phyloP scores from a whole-genome alignment of 805 yeast genomes.

The Debaryomyces maramus region DNA sequence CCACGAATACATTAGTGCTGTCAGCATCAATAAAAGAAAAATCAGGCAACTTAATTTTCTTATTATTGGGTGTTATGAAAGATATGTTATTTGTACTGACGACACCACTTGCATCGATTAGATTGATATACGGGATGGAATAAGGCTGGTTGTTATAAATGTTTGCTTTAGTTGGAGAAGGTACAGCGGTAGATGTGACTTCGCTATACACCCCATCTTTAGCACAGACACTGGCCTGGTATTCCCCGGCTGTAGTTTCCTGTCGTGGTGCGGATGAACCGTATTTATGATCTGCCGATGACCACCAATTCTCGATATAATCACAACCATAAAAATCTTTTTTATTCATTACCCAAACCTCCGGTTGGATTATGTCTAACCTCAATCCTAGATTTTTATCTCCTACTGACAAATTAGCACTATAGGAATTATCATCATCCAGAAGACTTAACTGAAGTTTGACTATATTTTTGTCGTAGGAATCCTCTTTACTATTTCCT shows the following conservation, averaged over 20 bases:
- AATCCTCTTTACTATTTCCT: neutral
- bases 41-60: conserved; percentile 14
- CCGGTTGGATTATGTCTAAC: conserved; percentile 37
- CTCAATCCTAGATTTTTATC: conserved; percentile 19
- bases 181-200: conserved; percentile 6
- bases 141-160: conserved; percentile 15
- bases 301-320: conserved; percentile 19
- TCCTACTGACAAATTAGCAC: conserved; percentile 14
- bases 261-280: conserved; percentile 12
- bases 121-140: conserved; percentile 30
- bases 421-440: conserved; percentile 16
- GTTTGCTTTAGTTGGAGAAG: conserved; percentile 10
- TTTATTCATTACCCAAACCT: conserved; percentile 38
- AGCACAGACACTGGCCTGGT: conserved; percentile 27
- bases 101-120: conserved; percentile 27
- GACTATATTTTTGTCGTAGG: neutral
- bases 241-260: conserved; percentile 22
- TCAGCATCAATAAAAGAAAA: conserved; percentile 31
- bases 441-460: conserved; percentile 16
- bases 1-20: conserved; percentile 22
- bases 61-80: conserved; percentile 13
- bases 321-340: conserved; percentile 24
- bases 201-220: conserved; percentile 24
- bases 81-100: conserved; percentile 25
- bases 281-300: conserved; percentile 10